These are phyloP conservation scores for Trichoderma pleuroti DNA, from an alignment of 2,329 filamentous ascomycete genomes.

Conservation along the genomic window DNA sequence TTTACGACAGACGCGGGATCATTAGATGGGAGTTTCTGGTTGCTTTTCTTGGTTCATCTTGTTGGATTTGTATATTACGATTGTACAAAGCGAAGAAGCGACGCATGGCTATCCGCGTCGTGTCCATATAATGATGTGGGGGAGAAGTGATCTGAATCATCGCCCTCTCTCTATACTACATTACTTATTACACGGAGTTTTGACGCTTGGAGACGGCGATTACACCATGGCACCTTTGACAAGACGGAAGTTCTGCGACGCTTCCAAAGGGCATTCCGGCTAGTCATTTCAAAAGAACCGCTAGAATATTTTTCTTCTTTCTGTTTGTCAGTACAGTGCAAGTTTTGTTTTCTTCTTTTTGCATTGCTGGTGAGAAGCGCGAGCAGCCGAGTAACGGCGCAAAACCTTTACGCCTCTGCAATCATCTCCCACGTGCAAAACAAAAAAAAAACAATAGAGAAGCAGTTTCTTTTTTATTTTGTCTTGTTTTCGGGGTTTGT, in stretches of 20 bases:
- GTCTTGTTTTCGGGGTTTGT: not conserved
- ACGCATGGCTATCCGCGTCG: not conserved
- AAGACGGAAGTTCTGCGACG: not conserved
- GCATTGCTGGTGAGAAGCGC: not conserved
- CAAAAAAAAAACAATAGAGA: not conserved
- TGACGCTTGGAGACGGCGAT: not conserved
- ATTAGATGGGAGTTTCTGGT: conserved; percentile 17
- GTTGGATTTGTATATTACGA: conserved; percentile 3
- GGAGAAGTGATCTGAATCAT: not conserved
- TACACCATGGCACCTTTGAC: not conserved
- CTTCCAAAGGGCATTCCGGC: not conserved
- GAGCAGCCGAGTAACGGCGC: not conserved
- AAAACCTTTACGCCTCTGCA: conserved; percentile 3
- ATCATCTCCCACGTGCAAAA: conserved; percentile 10
- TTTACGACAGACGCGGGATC: not conserved
- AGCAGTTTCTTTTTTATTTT: not conserved
- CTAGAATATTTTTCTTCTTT: not conserved
- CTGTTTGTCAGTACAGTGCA: not conserved
- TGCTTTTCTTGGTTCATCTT: not conserved
- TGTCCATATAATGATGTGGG: conserved; percentile 1
- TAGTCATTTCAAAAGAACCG: not conserved
- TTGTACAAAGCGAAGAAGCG: not conserved
- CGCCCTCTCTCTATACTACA: not conserved
- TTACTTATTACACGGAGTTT: not conserved
- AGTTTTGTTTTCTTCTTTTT: not conserved